Evolutionary conservation across 164 flowering plant species (phyloP).

Genomic region (Stephania yunnanensis): DNA sequence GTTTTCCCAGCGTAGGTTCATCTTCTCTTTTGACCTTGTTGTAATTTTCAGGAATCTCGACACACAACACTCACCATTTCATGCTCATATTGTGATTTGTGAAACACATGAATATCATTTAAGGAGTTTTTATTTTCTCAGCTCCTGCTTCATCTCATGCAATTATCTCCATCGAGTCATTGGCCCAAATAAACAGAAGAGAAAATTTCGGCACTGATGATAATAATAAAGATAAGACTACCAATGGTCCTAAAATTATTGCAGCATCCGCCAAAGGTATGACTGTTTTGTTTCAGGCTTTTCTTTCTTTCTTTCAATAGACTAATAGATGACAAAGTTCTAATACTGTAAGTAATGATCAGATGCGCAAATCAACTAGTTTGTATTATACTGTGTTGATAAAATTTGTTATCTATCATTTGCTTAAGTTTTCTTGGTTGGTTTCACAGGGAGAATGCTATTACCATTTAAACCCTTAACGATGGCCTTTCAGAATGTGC

Average conservation of each 20-base stretch:
- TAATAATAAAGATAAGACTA: conserved; percentile 14
- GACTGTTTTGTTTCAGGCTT: not conserved
- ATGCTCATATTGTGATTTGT: not conserved
- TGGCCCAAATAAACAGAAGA: conserved; percentile 31
- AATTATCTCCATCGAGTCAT: conserved; percentile 52
- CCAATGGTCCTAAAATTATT: conserved; percentile 7
- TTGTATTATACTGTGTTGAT: not conserved
- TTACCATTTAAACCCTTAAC: conserved; percentile 61
- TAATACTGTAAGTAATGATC: too few relatives aligned
- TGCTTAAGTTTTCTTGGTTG: not conserved
- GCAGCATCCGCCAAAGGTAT: conserved; percentile 27
- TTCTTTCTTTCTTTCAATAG: not conserved
- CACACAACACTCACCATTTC: conserved; percentile 3
- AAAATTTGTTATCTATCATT: not conserved
- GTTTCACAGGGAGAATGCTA: conserved; percentile 40
- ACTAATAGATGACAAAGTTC: not conserved
- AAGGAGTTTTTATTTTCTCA: conserved; percentile 11
- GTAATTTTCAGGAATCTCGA: too few relatives aligned
- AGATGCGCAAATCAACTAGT: not conserved
- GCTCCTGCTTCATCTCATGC: conserved; percentile 48
- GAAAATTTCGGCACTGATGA: conserved; percentile 16
- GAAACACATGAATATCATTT: too few relatives aligned
- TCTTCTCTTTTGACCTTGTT: not conserved
- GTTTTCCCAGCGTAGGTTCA: conserved; percentile 33
- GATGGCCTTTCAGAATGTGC: conserved; percentile 48